Evolutionary conservation across 2,329 filamentous ascomycete genomes (phyloP), one percentile per base, ranked within the genome.

Genomic region (Chrysoporthe deuterocubensis): DNA sequence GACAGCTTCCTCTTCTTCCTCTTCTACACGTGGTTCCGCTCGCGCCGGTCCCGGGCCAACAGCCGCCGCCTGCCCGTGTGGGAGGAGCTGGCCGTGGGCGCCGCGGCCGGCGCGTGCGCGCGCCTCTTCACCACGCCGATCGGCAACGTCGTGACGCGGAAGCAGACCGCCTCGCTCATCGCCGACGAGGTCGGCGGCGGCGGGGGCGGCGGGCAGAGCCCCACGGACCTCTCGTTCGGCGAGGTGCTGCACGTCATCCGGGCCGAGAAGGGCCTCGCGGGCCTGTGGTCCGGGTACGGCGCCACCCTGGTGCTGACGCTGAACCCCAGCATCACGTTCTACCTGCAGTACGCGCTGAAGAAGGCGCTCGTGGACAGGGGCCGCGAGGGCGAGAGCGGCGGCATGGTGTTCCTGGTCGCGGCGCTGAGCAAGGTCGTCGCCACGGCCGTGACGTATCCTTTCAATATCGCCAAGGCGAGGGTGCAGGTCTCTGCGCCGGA

Each of bases 271-370:
- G 93, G 94, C 0, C 69, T 94, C 11, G 76, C 82, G 57, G 93
- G 93, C 2, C 90, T 97, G 73, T 97, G 94, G 94, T 90, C 93
- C 0, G 94, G 94, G 0, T 97, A 97, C 77, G 92, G 91, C 26
- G 93, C 93, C 1, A 90, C 87, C 32, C 78, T 97, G 67, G 84
- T 97, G 50, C 80, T 97, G 62, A 94, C 94, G 0, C 82, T 97
- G 40, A 97, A 97, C 74, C 94, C 94, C 1, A 90, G 91, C 71
- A 85, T 97, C 71, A 97, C 94, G 0, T 94, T 97, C 76, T 89
- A 95, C 72, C 81, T 97, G 42, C 92, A 96, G 74, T 90, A 93
- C 72, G 80, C 90, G 8, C 81, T 96, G 26, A 89, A 90, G 71
- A 84, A 87, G 64, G 75, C 83, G 1, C 76, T 91, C 2, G 81